phyloP scores from a whole-genome alignment of 768 basidiomycete genomes.

The Xerocomus potaroensis region DNA sequence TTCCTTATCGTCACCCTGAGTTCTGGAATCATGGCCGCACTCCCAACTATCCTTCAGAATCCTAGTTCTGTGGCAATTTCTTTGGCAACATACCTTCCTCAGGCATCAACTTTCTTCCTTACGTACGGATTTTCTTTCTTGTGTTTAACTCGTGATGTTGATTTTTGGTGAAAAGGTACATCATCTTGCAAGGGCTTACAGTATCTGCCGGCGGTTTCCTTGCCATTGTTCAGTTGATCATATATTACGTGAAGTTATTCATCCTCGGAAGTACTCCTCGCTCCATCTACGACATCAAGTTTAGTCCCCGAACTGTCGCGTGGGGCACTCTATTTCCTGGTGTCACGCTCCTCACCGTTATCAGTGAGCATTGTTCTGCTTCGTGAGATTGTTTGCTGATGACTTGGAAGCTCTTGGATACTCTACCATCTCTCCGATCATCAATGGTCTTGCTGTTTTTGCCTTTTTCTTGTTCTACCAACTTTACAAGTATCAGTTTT shows the following conservation, averaged over 20 bases:
- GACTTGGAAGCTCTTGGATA: slow-evolving; percentile 61
- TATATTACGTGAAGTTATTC: slow-evolving; percentile 91
- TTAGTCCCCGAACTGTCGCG: slow-evolving; percentile 55
- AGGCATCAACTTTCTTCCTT: slow-evolving; percentile 86
- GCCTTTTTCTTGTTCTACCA: slow-evolving; percentile 84
- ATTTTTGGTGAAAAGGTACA: slow-evolving; percentile 51
- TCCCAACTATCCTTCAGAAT: slow-evolving; percentile 58
- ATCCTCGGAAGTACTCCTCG: slow-evolving; percentile 88
- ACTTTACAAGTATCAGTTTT: slow-evolving; percentile 83
- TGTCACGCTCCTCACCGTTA: slow-evolving; percentile 77
- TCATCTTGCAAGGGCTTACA: slow-evolving; percentile 76
- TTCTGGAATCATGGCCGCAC: slow-evolving; percentile 75
- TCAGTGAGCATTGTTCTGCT: slow-evolving; percentile 47
- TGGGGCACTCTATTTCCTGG: slow-evolving; percentile 76
- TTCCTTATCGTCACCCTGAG: slow-evolving; percentile 88
- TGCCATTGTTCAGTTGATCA: slow-evolving; percentile 62
- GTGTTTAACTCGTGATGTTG: no score
- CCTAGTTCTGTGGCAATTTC: slow-evolving; percentile 65
- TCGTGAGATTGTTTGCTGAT: not conserved
- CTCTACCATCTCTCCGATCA: slow-evolving; percentile 86
- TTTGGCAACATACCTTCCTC: slow-evolving; percentile 75
- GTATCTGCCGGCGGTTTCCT: slow-evolving; percentile 79
- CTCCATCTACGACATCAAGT: slow-evolving; percentile 80
- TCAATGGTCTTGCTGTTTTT: slow-evolving; percentile 81
- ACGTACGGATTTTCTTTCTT: slow-evolving; percentile 45